These are phyloP conservation scores for Podospora fimiseda DNA, from an alignment of 495 filamentous ascomycete genomes.

Conservation along the genomic window DNA sequence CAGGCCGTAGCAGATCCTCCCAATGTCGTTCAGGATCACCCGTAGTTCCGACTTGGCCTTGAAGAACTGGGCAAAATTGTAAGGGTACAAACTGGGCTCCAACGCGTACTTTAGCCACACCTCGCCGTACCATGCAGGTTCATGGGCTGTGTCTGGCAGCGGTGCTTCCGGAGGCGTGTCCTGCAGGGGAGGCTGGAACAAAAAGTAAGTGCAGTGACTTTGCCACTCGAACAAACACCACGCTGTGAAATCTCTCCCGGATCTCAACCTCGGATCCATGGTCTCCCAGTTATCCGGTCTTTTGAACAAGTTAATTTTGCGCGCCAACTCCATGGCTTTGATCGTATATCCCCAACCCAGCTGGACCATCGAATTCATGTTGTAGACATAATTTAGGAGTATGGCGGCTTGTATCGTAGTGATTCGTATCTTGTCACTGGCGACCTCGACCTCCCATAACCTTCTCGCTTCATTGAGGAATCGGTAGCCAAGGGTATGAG, in stretches of 20 bases:
- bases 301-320: slow-evolving; percentile 26
- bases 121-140: slow-evolving; percentile 29
- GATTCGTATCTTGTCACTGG: slow-evolving; percentile 10
- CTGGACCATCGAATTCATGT: slow-evolving; percentile 26
- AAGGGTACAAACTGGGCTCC: slow-evolving; percentile 11
- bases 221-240: slow-evolving; percentile 1
- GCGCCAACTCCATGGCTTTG: slow-evolving; percentile 27
- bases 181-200: slow-evolving; percentile 16
- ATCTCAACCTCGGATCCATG: neutral
- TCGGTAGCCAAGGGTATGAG: slow-evolving; percentile 27
- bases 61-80: slow-evolving; percentile 15
- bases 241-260: neutral
- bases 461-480: slow-evolving; percentile 35
- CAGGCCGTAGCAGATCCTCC: slow-evolving; percentile 5
- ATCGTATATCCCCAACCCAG: slow-evolving; percentile 26
- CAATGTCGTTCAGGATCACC: slow-evolving; percentile 24
- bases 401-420: slow-evolving; percentile 31
- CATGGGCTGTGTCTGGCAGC: slow-evolving; percentile 19
- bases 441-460: slow-evolving; percentile 30
- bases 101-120: slow-evolving; percentile 28
- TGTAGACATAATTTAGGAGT: slow-evolving; percentile 24
- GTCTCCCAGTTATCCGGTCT: slow-evolving; percentile 1
- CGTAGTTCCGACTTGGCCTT: slow-evolving; percentile 29
- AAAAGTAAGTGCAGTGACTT: slow-evolving; percentile 20
- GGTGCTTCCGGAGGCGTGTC: slow-evolving; percentile 19